Base-by-base conservation (phyloP, 139 green algal species). In the Chlorella sp. region DNA sequence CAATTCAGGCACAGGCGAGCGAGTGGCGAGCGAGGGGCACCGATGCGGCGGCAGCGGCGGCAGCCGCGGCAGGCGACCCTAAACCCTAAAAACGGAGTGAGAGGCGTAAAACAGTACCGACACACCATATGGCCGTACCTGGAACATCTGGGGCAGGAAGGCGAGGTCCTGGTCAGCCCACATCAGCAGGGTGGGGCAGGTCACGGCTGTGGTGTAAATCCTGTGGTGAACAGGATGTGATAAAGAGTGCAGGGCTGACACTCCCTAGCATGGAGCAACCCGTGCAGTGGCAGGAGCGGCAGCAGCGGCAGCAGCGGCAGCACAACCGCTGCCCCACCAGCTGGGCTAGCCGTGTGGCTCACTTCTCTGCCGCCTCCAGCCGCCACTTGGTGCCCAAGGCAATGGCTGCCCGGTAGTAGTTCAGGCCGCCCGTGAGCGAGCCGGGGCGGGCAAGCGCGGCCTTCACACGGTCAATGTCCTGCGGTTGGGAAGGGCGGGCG, bases 381-480 rank as follows among this genome's bases (percentile, higher is more conserved):
- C 11, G 14, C 40, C 58, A 60, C 40, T 83, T 74, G 58, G 73
- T 76, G 46, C 32, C 32, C 26, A 36, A n/a, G 7, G 17, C 54
- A 16, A 84, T 19, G 5, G 87, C 65, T 36, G 80, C 79, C 5
- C 80, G 60, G 85, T 91, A 90, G 80, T 88, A 90, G 82, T 89
- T 88, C 11, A 91, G 38, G 3, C 65, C 78, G 24, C 68, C 89
- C 17, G 81, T 88, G 11, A 88, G 62, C 17, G 79, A 51, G 7
- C 87, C 87, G 32, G 85, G 85, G 38, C 76, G 68, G 43, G 81
- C 40, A 11, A 92, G 82, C 11, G 76, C 80, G 6, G 84, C 67
- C 84, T 92, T 92, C 76, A 87, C 89, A 34, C 70, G 69, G 65
- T 88, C 88, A 40, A 89, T 7, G 48, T 90, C 86, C 68, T 89